phyloP scores from a whole-genome alignment of 495 filamentous ascomycete species.

The Aspergillus sparsus region DNA sequence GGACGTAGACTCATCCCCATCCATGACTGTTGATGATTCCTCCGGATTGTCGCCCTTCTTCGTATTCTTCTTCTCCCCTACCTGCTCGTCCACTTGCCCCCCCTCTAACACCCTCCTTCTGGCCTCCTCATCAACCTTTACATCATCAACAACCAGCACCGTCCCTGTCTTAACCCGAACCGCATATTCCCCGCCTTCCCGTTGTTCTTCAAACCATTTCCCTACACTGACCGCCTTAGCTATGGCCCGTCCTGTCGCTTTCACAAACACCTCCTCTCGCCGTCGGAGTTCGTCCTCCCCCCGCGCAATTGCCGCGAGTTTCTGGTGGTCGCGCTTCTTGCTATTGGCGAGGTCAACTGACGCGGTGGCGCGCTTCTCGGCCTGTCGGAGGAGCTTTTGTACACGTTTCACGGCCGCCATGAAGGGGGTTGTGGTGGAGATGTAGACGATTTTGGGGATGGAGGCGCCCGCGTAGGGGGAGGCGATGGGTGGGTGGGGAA shows the following conservation, averaged over 20 bases:
- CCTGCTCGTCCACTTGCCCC: constrained; percentile 18
- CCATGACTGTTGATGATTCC: constrained; percentile 1
- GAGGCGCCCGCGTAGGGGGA: constrained; percentile 53
- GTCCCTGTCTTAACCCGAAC: constrained; percentile 64
- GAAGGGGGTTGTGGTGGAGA: constrained; percentile 74
- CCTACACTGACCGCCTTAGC: constrained; percentile 66
- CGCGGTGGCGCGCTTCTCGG: constrained; percentile 59
- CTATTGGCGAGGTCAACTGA: constrained; percentile 40
- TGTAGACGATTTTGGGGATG: constrained; percentile 70
- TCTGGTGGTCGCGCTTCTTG: constrained; percentile 43
- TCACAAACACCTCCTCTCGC: constrained; percentile 66
- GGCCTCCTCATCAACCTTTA: constrained; percentile 46
- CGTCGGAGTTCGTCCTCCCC: constrained; percentile 35
- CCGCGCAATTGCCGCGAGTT: constrained; percentile 41
- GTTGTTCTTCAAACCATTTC: constrained; percentile 57
- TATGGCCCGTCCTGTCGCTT: constrained; percentile 80
- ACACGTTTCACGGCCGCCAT: constrained; percentile 81
- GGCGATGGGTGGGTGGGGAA: constrained; percentile 67
- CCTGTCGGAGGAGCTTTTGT: constrained; percentile 65
- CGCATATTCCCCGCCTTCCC: constrained; percentile 50
- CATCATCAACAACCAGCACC: constrained; percentile 71
- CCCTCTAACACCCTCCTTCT: constrained; percentile 26
- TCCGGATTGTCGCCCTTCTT: background rate
- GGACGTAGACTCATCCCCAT: background rate
- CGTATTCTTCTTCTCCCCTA: background rate